phyloP scores from a whole-genome alignment of 495 filamentous ascomycete species.

The Aspergillus funiculosus region DNA sequence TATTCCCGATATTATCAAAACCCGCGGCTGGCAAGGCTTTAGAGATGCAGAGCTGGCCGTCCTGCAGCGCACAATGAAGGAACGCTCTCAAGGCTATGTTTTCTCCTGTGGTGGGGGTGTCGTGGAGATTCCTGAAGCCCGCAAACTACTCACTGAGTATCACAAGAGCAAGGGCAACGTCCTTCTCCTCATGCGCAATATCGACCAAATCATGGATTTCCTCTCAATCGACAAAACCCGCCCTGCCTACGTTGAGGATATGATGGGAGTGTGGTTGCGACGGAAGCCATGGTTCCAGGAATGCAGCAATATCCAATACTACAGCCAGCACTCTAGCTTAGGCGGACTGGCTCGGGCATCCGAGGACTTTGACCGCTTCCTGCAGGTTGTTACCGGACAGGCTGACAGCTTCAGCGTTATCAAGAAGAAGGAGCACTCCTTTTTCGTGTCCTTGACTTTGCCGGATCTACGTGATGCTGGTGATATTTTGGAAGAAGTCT shows the following conservation, averaged over 20 bases:
- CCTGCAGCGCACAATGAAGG: conserved; percentile 64
- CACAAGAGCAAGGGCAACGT: conserved; percentile 81
- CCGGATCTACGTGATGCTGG: conserved; percentile 61
- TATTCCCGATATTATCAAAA: conserved; percentile 78
- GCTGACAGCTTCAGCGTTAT: conserved; percentile 57
- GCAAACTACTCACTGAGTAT: conserved; percentile 67
- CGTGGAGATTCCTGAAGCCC: conserved; percentile 79
- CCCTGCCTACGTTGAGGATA: conserved; percentile 90
- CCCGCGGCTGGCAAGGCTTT: conserved; percentile 84
- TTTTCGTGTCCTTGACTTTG: conserved; percentile 87
- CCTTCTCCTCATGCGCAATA: conserved; percentile 79
- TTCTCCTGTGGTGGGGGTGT: conserved; percentile 94
- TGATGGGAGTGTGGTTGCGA: conserved; percentile 85
- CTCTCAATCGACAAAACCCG: conserved; percentile 84
- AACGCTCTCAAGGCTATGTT: conserved; percentile 68
- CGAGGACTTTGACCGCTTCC: conserved; percentile 74
- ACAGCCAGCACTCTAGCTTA: conserved; percentile 61
- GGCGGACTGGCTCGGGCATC: conserved; percentile 53
- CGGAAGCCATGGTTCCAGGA: conserved; percentile 87
- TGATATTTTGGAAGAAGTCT: conserved; percentile 62
- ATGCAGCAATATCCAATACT: conserved; percentile 94
- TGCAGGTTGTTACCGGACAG: conserved; percentile 66
- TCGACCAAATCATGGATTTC: conserved; percentile 83
- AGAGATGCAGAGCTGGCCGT: conserved; percentile 71
- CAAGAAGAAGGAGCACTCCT: conserved; percentile 68